Conservation (phyloP, 352 stramenopile genomes). For the Pythium aquatile region DNA sequence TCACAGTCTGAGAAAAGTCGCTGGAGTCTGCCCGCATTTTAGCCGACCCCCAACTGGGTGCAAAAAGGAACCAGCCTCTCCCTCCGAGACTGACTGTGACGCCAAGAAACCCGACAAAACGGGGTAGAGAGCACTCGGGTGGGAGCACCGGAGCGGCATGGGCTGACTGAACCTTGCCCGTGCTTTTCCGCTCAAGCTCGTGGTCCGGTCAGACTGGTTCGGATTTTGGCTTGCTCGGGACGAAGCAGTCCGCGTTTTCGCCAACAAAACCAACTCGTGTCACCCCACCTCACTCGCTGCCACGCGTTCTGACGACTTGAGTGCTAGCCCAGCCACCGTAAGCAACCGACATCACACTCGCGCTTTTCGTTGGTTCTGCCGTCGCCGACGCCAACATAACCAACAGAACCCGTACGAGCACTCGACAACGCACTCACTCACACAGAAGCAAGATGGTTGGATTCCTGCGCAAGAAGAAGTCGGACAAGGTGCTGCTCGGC, state of each 20-base stretch:
- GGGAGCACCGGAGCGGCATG: slow-evolving; percentile 1
- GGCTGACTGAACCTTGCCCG: slow-evolving; percentile 16
- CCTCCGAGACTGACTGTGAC: neutral
- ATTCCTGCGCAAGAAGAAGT: slow-evolving; percentile 87
- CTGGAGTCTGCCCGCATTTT: slow-evolving; percentile 4
- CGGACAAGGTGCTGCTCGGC: slow-evolving; percentile 62
- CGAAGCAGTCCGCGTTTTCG: slow-evolving; percentile 6
- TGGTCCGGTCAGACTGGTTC: neutral
- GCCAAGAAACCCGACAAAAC: slow-evolving; percentile 6
- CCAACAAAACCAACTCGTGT: slow-evolving; percentile 6
- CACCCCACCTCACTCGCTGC: slow-evolving; percentile 4
- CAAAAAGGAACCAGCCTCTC: slow-evolving; percentile 4
- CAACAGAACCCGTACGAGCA: slow-evolving; percentile 8
- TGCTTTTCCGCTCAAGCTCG: slow-evolving; percentile 9
- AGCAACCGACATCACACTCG: neutral
- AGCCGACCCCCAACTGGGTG: slow-evolving; percentile 2
- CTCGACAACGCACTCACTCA: slow-evolving; percentile 23
- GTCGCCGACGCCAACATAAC: neutral
- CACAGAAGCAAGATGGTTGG: slow-evolving; percentile 51
- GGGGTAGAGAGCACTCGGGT: slow-evolving; percentile 10
- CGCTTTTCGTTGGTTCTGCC: slow-evolving; percentile 2
- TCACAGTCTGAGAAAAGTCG: slow-evolving; percentile 6
- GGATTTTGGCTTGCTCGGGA: neutral
- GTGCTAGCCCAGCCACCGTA: neutral
- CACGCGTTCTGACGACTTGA: slow-evolving; percentile 6